Conservation (phyloP, 2,329 filamentous ascomycete species). For the Knufia fluminis region DNA sequence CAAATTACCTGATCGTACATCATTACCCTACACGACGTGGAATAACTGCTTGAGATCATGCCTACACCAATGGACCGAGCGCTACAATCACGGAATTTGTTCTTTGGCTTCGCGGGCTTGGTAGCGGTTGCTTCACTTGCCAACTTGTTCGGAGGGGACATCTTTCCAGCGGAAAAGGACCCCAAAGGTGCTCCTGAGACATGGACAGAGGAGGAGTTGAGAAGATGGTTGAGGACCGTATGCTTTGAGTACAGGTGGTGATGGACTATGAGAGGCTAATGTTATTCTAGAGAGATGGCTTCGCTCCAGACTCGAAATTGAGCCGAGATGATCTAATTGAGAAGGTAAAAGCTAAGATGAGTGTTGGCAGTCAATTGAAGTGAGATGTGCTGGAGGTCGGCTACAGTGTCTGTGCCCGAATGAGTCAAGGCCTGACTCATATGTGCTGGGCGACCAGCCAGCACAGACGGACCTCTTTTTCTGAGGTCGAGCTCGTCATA, state of each 20-base stretch:
- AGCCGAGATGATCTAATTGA: conserved; percentile 57
- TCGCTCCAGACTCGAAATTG: conserved; percentile 52
- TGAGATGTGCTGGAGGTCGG: conserved; percentile 4
- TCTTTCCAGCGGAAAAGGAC: conserved; percentile 67
- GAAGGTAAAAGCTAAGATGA: conserved; percentile 60
- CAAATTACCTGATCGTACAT: too few relatives aligned
- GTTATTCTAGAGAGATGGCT: conserved; percentile 44
- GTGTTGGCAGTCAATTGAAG: conserved; percentile 20
- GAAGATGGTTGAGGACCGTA: conserved; percentile 72
- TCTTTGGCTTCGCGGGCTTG: conserved; percentile 69
- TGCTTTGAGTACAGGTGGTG: conserved; percentile 28
- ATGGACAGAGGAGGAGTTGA: conserved; percentile 75
- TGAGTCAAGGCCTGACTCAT: too few relatives aligned
- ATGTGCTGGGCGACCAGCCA: too few relatives aligned
- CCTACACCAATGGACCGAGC: conserved; percentile 60
- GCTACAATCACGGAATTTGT: conserved; percentile 59
- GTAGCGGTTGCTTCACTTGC: conserved; percentile 73
- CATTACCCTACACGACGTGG: too few relatives aligned
- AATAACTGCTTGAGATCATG: conserved; percentile 38
- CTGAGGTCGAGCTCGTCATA: too few relatives aligned
- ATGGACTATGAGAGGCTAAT: conserved; percentile 5
- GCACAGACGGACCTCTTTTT: too few relatives aligned
- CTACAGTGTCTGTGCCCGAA: too few relatives aligned
- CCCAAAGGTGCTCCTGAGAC: conserved; percentile 64
- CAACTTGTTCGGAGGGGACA: conserved; percentile 75